A percentile compares a stretch with the other conserved stretches of the same genome.
Conservation (phyloP, 768 basidiomycete genomes). For the Suillus bovinus region DNA sequence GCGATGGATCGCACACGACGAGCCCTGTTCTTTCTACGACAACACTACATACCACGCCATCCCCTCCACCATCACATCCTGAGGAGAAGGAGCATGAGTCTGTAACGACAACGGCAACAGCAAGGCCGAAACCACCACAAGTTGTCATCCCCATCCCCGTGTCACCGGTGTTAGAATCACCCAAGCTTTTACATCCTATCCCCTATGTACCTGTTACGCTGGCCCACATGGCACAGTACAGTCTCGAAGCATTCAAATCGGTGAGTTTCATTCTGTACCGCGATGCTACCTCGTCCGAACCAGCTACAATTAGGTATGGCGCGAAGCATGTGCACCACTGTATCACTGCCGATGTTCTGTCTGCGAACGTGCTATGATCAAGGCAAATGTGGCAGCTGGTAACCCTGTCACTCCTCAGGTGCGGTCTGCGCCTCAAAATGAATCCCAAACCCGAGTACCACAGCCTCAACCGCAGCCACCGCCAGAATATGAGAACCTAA, state of each 20-base stretch:
- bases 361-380: constrained; percentile 65
- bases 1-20: constrained; percentile 57
- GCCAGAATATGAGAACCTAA: constrained; percentile 14
- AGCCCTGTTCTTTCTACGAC: constrained; percentile 75
- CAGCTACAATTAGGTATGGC: constrained; percentile 55
- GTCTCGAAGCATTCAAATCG: constrained; percentile 53
- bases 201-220: constrained; percentile 65
- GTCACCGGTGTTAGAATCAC: constrained; percentile 62
- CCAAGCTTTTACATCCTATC: constrained; percentile 62
- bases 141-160: constrained; percentile 42
- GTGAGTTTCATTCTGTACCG: constrained; percentile 39
- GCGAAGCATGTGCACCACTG: constrained; percentile 69
- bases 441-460: constrained; percentile 17
- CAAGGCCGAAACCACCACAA: constrained; percentile 24
- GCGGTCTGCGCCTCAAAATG: constrained; percentile 20
- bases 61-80: constrained; percentile 55
- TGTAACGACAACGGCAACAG: constrained; percentile 5
- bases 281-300: not conserved
- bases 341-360: constrained; percentile 75
- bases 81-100: constrained; percentile 38
- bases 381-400: constrained; percentile 46
- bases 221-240: constrained; percentile 55
- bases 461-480: constrained; percentile 16
- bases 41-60: constrained; percentile 77
- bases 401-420: constrained; percentile 33